A percentile compares a stretch with the other conserved stretches of the same genome.
These are phyloP conservation scores for Hypoxylon fragiforme DNA, from an alignment of 495 filamentous ascomycete genomes.

Conservation along the genomic window DNA sequence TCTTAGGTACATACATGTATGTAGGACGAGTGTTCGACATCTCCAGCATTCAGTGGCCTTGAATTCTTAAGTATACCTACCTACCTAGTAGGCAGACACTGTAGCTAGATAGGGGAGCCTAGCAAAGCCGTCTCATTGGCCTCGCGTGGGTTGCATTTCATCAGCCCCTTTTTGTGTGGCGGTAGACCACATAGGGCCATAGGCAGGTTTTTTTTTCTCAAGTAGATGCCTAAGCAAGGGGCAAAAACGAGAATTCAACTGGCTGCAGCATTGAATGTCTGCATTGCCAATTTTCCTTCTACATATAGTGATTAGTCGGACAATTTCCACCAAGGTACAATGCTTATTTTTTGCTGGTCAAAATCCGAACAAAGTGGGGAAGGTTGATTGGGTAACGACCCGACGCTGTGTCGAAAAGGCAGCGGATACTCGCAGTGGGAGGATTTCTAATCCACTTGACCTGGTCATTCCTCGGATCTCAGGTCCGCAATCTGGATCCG, in stretches of 20 bases:
- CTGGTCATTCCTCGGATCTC: conserved; percentile 26
- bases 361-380: conserved; percentile 7
- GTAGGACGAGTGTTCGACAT: no score
- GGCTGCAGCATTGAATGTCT: no score
- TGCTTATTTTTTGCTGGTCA: no score
- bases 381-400: conserved; percentile 12
- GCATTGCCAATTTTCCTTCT: no score
- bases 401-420: conserved; percentile 4
- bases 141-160: neutral
- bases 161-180: neutral
- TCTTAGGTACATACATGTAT: no score
- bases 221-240: neutral
- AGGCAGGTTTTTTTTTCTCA: no score
- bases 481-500: conserved; percentile 18
- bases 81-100: neutral
- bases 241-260: neutral
- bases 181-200: neutral
- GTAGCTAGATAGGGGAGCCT: neutral
- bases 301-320: no score
- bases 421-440: conserved; percentile 22
- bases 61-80: neutral
- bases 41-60: neutral
- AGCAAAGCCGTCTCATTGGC: neutral
- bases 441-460: no score
- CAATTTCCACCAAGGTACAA: no score